A percentile compares a stretch with the other conserved stretches of the same genome.
Evolutionary conservation across 2,329 filamentous ascomycete species (phyloP).

Genomic region (Macroventuria anomochaeta): DNA sequence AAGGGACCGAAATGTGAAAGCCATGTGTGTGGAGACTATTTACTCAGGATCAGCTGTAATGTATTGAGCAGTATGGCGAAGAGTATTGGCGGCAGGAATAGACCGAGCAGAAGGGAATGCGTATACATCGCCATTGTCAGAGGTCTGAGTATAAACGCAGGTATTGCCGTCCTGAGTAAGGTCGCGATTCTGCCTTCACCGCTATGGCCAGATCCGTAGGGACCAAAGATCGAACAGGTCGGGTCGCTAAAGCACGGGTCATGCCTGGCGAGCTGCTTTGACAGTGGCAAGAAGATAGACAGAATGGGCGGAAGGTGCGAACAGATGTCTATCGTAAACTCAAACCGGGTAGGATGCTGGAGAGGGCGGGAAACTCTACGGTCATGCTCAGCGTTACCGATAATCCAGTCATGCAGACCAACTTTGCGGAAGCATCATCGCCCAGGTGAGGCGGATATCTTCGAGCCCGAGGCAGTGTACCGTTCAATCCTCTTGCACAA

Average conservation of each 20-base stretch:
- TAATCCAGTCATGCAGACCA: conserved; percentile 19
- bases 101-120: conserved; percentile 10
- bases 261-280: conserved; percentile 5
- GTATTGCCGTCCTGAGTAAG: neutral
- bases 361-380: neutral
- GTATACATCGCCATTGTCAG: conserved; percentile 12
- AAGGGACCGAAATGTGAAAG: conserved; percentile 15
- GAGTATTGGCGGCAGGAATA: conserved; percentile 15
- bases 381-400: conserved; percentile 8
- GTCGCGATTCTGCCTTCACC: neutral
- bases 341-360: neutral
- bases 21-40: conserved; percentile 15
- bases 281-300: conserved; percentile 10
- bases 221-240: neutral
- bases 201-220: neutral
- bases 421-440: conserved; percentile 9
- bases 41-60: neutral
- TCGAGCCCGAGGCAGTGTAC: no score
- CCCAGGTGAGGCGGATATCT: conserved; percentile 16
- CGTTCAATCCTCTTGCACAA: no score
- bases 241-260: conserved; percentile 16
- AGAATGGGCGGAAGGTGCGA: conserved; percentile 8
- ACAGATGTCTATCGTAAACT: neutral
- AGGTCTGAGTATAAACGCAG: conserved; percentile 6
- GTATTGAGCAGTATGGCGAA: conserved; percentile 5